phyloP scores from a whole-genome alignment of 192 early-diverging fungal genomes.

The Paraglomus occultum region DNA sequence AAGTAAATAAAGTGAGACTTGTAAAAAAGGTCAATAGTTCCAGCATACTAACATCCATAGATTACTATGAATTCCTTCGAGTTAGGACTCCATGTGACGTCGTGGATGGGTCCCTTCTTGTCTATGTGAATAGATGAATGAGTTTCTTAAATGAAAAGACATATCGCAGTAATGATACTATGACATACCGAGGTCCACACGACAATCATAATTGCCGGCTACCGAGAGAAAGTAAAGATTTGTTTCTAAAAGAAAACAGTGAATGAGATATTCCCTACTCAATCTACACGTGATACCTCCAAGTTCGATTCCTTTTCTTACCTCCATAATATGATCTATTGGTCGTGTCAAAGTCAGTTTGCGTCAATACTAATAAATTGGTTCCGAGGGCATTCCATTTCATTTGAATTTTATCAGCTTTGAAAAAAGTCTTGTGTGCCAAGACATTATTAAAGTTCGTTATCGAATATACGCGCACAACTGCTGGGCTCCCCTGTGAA shows the following conservation, averaged over 20 bases:
- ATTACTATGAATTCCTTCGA: slow-evolving; percentile 98
- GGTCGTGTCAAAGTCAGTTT: slow-evolving; percentile 94
- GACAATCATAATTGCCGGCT: slow-evolving; percentile 89
- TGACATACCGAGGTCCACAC: slow-evolving; percentile 63
- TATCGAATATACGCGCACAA: slow-evolving; percentile 84
- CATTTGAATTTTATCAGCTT: slow-evolving; percentile 90
- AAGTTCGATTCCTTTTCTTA: slow-evolving; percentile 1
- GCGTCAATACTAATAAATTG: slow-evolving; percentile 84
- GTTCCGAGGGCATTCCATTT: slow-evolving; percentile 92
- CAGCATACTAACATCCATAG: slow-evolving; percentile 67
- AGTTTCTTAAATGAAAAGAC: neutral
- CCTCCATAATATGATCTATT: slow-evolving; percentile 94
- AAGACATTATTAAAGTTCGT: slow-evolving; percentile 67
- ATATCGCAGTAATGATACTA: neutral
- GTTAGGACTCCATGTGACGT: slow-evolving; percentile 92
- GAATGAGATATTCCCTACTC: neutral
- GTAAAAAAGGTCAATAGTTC: neutral
- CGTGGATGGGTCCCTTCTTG: slow-evolving; percentile 91
- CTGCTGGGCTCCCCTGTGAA: slow-evolving; percentile 67
- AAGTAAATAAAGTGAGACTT: neutral
- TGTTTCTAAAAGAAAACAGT: slow-evolving; percentile 60
- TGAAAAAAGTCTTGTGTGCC: slow-evolving; percentile 92
- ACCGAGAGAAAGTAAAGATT: slow-evolving; percentile 89
- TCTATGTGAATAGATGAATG: slow-evolving; percentile 43
- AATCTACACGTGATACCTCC: neutral